Evolutionary conservation across 2,329 filamentous ascomycete species (phyloP).

Genomic region (Leptographium lundbergii): DNA sequence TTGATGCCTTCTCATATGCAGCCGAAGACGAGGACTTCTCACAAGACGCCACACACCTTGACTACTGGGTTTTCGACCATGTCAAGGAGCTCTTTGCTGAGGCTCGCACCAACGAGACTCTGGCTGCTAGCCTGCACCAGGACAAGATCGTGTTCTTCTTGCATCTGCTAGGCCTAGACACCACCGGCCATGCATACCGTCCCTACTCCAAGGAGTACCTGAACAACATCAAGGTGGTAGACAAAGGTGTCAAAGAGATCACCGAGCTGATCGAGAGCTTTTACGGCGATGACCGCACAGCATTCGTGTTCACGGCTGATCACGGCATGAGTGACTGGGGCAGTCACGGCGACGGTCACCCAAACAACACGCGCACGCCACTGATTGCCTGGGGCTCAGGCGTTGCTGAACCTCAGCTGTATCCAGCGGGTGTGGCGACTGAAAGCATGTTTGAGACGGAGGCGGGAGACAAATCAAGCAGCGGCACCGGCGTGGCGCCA

Average conservation of each 20-base stretch:
- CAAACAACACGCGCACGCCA: conserved; percentile 90
- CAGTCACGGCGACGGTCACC: conserved; percentile 96
- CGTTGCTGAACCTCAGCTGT: conserved; percentile 59
- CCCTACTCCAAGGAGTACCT: conserved; percentile 95
- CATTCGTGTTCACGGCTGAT: conserved; percentile 94
- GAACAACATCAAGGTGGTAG: conserved; percentile 87
- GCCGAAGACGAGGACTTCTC: conserved; percentile 86
- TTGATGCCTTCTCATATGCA: conserved; percentile 77
- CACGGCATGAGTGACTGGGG: conserved; percentile 99
- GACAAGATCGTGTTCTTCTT: conserved; percentile 93
- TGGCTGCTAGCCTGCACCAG: conserved; percentile 59
- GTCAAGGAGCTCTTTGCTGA: conserved; percentile 78
- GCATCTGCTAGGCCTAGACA: conserved; percentile 85
- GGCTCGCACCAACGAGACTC: conserved; percentile 63
- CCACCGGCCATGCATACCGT: conserved; percentile 70
- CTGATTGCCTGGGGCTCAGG: conserved; percentile 90
- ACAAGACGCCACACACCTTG: conserved; percentile 64
- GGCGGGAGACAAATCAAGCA: background rate
- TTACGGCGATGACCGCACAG: conserved; percentile 73
- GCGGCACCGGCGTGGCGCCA: conserved; percentile 35
- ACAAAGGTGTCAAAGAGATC: conserved; percentile 77
- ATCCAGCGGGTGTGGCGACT: conserved; percentile 12
- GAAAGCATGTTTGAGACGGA: no score
- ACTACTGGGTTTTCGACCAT: conserved; percentile 91
- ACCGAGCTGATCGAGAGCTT: conserved; percentile 72